phyloP scores from a whole-genome alignment of 306 rosid species.

The Quillaja saponaria region DNA sequence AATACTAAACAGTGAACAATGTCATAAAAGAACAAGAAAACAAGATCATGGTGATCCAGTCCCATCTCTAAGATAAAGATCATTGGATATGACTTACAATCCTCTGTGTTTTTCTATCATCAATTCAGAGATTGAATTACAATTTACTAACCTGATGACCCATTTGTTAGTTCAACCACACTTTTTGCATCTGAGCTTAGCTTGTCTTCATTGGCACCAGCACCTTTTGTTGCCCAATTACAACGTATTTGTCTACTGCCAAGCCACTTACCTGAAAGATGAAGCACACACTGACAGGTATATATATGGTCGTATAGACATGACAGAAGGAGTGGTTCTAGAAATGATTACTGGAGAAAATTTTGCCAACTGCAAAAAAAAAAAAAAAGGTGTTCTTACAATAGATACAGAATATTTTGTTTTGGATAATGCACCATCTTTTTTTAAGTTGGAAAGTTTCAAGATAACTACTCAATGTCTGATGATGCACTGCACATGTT shows the following conservation, averaged over 20 bases:
- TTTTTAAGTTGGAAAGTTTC: conserved; percentile 6
- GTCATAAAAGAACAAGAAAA: too few species aligned
- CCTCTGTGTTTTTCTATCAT: too few species aligned
- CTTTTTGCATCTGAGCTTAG: conserved; percentile 75
- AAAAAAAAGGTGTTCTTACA: not conserved
- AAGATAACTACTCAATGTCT: not conserved
- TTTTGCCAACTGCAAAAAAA: not conserved
- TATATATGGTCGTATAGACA: not conserved
- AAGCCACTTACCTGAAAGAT: conserved; percentile 86
- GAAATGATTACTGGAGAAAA: not conserved
- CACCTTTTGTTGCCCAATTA: conserved; percentile 99
- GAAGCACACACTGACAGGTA: conserved; percentile 1
- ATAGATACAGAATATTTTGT: conserved; percentile 5
- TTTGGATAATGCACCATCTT: conserved; percentile 2
- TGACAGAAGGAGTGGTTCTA: not conserved
- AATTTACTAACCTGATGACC: conserved; percentile 71
- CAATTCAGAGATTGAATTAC: too few species aligned
- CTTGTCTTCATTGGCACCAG: conserved; percentile 75
- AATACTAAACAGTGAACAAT: too few species aligned
- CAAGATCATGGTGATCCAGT: not conserved
- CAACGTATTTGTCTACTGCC: conserved; percentile 96
- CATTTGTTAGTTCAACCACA: conserved; percentile 86
- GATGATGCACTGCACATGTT: conserved; percentile 4
- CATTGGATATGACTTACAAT: too few species aligned
- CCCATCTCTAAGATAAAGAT: conserved; percentile 4